phyloP scores from a whole-genome alignment of 257 asterid genomes.

The Solanum sejunctum region DNA sequence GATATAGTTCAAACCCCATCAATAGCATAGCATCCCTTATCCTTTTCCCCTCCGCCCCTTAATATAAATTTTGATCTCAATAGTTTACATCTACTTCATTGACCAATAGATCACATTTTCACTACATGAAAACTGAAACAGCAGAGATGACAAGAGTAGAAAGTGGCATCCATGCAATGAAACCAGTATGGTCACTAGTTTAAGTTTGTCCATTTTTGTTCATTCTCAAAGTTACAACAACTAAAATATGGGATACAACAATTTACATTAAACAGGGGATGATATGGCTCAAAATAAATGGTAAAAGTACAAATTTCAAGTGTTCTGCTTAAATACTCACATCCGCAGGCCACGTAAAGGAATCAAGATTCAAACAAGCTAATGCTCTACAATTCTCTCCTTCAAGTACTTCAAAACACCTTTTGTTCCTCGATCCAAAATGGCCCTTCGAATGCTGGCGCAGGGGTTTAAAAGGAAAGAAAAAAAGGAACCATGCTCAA shows the following conservation, averaged over 20 bases:
- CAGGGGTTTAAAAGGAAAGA: background rate
- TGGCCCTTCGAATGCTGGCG: slow-evolving; percentile 83
- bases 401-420: slow-evolving; percentile 60
- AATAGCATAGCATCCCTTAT: background rate
- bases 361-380: background rate
- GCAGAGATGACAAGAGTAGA: background rate
- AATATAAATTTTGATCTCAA: background rate
- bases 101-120: background rate
- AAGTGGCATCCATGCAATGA: background rate
- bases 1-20: background rate
- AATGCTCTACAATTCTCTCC: slow-evolving; percentile 58
- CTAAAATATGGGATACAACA: background rate
- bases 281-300: background rate
- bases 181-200: background rate
- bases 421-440: slow-evolving; percentile 83
- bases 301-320: background rate
- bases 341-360: background rate
- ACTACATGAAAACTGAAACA: background rate
- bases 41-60: background rate
- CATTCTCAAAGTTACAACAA: background rate
- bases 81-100: background rate
- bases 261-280: background rate
- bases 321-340: background rate
- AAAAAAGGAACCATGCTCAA: background rate
- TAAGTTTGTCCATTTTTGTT: background rate